phyloP scores from a whole-genome alignment of 192 early-diverging fungal species.

The Coemansia guatemalensis region DNA sequence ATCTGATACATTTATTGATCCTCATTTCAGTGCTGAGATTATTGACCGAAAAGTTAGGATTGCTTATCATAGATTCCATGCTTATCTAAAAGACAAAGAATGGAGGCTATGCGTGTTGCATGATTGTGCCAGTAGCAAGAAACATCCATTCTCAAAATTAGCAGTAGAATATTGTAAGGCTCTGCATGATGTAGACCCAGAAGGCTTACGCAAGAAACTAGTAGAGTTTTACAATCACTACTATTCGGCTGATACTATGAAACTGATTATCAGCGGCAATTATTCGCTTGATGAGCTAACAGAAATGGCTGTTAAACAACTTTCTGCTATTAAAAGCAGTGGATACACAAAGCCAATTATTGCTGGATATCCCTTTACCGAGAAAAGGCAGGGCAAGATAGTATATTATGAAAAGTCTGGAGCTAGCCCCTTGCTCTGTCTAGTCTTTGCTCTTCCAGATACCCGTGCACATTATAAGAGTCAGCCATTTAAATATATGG shows the following conservation, averaged over 20 bases:
- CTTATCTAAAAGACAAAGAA: constrained; percentile 71
- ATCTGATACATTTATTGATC: constrained; percentile 81
- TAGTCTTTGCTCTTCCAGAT: constrained; percentile 82
- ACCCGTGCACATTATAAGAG: constrained; percentile 51
- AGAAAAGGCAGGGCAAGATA: constrained; percentile 66
- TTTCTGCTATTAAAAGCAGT: constrained; percentile 74
- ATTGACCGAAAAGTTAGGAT: constrained; percentile 85
- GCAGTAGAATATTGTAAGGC: constrained; percentile 82
- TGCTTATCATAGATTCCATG: constrained; percentile 88
- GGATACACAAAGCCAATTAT: constrained; percentile 62
- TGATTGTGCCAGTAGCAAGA: constrained; percentile 36
- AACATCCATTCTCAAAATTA: constrained; percentile 81
- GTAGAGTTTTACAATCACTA: constrained; percentile 79
- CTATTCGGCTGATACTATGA: constrained; percentile 92
- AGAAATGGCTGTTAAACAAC: constrained; percentile 73
- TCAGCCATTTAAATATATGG: constrained; percentile 65
- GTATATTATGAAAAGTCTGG: constrained; percentile 71
- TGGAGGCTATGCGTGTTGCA: not conserved
- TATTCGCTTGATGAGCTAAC: constrained; percentile 75
- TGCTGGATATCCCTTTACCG: constrained; percentile 62
- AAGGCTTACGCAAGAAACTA: constrained; percentile 67
- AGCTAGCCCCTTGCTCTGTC: constrained; percentile 60
- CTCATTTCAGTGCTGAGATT: constrained; percentile 73
- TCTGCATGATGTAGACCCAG: constrained; percentile 49
- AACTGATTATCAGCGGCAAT: constrained; percentile 78